Conservation (phyloP, 192 early-diverging fungal genomes). For the Podila epigama region DNA sequence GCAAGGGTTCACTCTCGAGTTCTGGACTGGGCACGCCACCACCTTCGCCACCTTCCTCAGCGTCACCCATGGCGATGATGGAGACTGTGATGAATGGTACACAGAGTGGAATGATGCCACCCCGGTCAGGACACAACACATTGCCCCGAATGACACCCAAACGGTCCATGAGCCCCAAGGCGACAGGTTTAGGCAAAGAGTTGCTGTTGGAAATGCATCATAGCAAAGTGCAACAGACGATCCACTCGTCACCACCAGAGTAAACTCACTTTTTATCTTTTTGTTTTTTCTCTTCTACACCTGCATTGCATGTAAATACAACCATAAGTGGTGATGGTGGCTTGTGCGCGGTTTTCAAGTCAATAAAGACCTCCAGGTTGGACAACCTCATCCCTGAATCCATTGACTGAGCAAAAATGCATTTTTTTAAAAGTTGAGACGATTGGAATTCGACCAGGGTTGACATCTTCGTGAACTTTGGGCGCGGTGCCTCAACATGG, state of each 20-base stretch:
- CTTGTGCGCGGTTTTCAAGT: too few relatives aligned
- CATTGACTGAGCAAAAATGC: too few relatives aligned
- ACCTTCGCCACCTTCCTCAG: slow-evolving; percentile 29
- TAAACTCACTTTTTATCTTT: not conserved
- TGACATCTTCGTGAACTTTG: too few relatives aligned
- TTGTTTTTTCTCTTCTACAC: too few relatives aligned
- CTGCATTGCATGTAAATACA: too few relatives aligned
- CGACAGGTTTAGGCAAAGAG: slow-evolving; percentile 20
- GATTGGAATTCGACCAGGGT: too few relatives aligned
- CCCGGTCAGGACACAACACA: not conserved
- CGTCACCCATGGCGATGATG: slow-evolving; percentile 13
- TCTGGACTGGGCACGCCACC: slow-evolving; percentile 33
- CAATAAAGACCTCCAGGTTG: too few relatives aligned
- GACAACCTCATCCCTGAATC: too few relatives aligned
- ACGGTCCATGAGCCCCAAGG: slow-evolving; percentile 44
- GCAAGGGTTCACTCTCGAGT: not conserved
- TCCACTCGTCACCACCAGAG: slow-evolving; percentile 7
- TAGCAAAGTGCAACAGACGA: slow-evolving; percentile 28
- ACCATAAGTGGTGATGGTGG: too few relatives aligned
- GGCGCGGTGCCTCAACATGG: too few relatives aligned
- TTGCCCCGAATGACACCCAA: slow-evolving; percentile 16
- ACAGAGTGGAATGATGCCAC: not conserved
- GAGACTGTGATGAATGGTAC: slow-evolving; percentile 9
- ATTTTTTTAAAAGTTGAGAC: too few relatives aligned
- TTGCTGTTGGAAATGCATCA: slow-evolving; percentile 45